phyloP scores from a whole-genome alignment of 371 early-diverging fungal species.

The Dinochytrium kinnereticum region DNA sequence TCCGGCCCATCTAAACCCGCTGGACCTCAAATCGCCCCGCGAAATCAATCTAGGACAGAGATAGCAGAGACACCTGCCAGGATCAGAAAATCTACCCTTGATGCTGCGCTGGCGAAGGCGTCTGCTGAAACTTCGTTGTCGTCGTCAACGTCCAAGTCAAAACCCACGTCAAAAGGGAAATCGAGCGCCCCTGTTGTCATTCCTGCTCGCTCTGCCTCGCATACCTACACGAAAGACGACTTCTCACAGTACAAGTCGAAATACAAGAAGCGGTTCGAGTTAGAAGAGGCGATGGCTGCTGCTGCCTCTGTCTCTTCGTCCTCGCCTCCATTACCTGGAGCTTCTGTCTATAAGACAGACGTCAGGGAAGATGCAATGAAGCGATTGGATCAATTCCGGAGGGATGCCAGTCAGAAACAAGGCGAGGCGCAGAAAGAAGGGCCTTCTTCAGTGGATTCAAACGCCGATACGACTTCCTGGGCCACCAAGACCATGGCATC shows the following conservation, averaged over 20 bases:
- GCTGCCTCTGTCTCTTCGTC: not conserved
- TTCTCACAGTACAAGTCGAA: not conserved
- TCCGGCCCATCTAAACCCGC: not conserved
- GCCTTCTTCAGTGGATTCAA: too few relatives aligned
- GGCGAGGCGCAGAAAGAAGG: not conserved
- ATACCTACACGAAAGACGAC: slow-evolving; percentile 16
- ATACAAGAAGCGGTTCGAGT: not conserved
- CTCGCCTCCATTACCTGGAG: not conserved
- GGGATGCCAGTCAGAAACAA: not conserved
- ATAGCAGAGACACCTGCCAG: not conserved
- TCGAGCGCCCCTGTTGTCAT: not conserved
- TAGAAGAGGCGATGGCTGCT: not conserved
- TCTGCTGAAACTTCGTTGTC: not conserved
- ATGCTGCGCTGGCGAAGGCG: not conserved
- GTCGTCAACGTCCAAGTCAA: not conserved
- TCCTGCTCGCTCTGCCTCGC: not conserved
- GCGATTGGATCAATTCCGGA: not conserved
- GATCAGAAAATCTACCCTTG: too few relatives aligned
- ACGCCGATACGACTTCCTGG: not conserved
- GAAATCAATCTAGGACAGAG: not conserved
- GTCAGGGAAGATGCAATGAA: slow-evolving; percentile 3
- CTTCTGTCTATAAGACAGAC: not conserved
- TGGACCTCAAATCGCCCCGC: not conserved
- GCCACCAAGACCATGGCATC: not conserved
- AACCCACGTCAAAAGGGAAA: not conserved